Evolutionary conservation across 2,329 filamentous ascomycete species (phyloP).

Genomic region (Penicillium sp.): DNA sequence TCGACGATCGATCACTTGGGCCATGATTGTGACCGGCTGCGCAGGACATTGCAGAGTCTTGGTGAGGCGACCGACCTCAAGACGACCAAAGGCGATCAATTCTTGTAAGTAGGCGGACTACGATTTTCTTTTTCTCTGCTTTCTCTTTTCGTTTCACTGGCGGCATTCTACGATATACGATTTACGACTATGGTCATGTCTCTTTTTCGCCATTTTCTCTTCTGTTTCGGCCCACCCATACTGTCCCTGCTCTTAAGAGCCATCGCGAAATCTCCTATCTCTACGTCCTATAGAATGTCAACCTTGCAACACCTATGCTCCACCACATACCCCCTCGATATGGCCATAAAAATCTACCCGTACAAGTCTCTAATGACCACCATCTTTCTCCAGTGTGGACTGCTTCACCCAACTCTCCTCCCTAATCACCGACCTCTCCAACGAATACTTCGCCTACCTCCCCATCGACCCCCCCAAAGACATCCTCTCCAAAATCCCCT

Average conservation of each 20-base stretch:
- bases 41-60: constrained; percentile 52
- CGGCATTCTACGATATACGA: constrained; percentile 12
- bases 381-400: constrained; percentile 48
- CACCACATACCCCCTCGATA: constrained; percentile 27
- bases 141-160: constrained; percentile 15
- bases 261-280: constrained; percentile 8
- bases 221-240: constrained; percentile 2
- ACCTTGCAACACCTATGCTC: constrained; percentile 6
- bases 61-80: constrained; percentile 55
- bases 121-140: constrained; percentile 21
- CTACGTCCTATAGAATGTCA: constrained; percentile 29
- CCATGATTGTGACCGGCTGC: constrained; percentile 53
- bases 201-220: constrained; percentile 18
- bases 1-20: constrained; percentile 53
- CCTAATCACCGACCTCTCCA: constrained; percentile 54
- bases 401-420: constrained; percentile 55
- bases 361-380: constrained; percentile 44
- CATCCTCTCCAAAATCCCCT: constrained; percentile 53
- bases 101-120: constrained; percentile 50
- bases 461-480: constrained; percentile 54
- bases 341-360: constrained; percentile 23
- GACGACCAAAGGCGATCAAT: constrained; percentile 51
- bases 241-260: constrained; percentile 7
- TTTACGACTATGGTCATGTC: constrained; percentile 26
- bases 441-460: constrained; percentile 55